phyloP scores from a whole-genome alignment of 768 basidiomycete genomes.

The Naganishia antarctica region DNA sequence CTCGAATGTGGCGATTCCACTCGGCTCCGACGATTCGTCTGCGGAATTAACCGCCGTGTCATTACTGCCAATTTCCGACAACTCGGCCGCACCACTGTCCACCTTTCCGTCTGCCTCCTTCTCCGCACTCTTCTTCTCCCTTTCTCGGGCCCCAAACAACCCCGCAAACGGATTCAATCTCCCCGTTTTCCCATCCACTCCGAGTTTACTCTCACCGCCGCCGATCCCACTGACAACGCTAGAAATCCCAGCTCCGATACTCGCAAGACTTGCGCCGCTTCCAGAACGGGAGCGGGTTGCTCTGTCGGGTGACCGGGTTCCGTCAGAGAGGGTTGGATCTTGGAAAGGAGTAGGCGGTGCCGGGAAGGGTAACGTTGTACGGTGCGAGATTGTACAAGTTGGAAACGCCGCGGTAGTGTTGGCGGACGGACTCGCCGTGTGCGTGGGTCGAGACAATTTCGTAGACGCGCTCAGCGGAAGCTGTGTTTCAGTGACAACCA shows the following conservation, averaged over 20 bases:
- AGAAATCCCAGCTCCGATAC: slow-evolving; percentile 13
- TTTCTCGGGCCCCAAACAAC: slow-evolving; percentile 45
- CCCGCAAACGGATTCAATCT: slow-evolving; percentile 70
- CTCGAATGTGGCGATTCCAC: not conserved
- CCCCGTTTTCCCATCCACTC: not conserved
- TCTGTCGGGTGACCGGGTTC: slow-evolving; percentile 12
- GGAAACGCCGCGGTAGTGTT: not conserved
- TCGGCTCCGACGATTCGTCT: not conserved
- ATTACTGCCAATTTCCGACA: not conserved
- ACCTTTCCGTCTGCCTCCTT: slow-evolving; percentile 7
- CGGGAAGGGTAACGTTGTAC: slow-evolving; percentile 22
- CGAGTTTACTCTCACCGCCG: not conserved
- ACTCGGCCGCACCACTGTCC: not conserved
- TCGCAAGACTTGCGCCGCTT: slow-evolving; percentile 25
- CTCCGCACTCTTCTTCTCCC: slow-evolving; percentile 1
- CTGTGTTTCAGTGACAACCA: slow-evolving; percentile 41
- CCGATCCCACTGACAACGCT: slow-evolving; percentile 15
- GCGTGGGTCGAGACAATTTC: slow-evolving; percentile 32
- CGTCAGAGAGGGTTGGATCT: slow-evolving; percentile 4
- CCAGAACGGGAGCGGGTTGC: slow-evolving; percentile 19
- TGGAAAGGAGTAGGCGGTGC: slow-evolving; percentile 13
- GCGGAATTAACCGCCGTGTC: too few species aligned
- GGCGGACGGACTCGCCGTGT: slow-evolving; percentile 15
- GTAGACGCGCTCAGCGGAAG: slow-evolving; percentile 56
- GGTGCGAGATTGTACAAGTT: not conserved